phyloP scores from a whole-genome alignment of 441 rosid species.

The Erodium moschatum region DNA sequence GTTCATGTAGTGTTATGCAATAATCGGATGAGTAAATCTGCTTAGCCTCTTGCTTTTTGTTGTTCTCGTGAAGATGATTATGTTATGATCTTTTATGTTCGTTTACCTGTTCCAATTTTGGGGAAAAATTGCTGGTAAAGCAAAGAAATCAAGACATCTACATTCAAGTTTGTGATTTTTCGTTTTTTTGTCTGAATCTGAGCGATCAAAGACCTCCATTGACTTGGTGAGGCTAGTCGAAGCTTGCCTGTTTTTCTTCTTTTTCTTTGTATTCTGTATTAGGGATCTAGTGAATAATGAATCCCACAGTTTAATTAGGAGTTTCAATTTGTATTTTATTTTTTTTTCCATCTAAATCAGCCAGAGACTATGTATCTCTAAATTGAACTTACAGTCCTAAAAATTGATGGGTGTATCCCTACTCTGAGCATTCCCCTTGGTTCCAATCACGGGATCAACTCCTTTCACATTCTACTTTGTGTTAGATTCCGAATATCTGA shows the following conservation, averaged over 20 bases:
- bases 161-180: neutral
- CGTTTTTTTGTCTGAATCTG: neutral
- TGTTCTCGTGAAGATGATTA: neutral
- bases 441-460: too few relatives aligned
- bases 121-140: neutral
- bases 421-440: neutral
- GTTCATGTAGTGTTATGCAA: constrained; percentile 15
- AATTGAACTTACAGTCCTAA: neutral
- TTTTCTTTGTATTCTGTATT: neutral
- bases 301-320: neutral
- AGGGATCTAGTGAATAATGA: neutral
- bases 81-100: constrained; percentile 16
- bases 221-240: neutral
- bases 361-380: neutral
- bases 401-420: neutral
- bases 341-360: neutral
- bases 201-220: neutral
- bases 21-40: constrained; percentile 19
- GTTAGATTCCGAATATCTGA: too few relatives aligned
- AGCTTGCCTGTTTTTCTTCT: neutral
- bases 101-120: constrained; percentile 3
- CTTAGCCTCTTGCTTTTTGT: constrained; percentile 5
- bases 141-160: neutral
- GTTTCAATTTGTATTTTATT: neutral
- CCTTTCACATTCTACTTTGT: too few relatives aligned